phyloP scores from a whole-genome alignment of 768 basidiomycete species.

The Boletus edulis region DNA sequence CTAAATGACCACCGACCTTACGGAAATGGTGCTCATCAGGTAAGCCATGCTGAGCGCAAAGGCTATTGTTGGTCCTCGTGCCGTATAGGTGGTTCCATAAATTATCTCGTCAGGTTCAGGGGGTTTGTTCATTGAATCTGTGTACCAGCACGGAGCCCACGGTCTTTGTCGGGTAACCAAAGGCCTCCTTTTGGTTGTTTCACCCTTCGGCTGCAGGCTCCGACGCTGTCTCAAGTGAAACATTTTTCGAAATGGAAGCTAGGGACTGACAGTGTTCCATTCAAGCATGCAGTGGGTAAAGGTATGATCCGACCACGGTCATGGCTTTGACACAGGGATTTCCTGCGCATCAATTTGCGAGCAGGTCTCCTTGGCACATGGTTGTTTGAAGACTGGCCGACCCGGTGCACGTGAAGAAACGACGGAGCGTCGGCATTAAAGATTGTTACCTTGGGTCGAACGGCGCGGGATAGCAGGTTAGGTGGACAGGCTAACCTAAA shows the following conservation, averaged over 20 bases:
- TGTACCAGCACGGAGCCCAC: conserved; percentile 24
- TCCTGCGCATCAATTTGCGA: too few species aligned
- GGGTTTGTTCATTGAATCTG: background rate
- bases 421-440: too few species aligned
- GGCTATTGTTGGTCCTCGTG: conserved; percentile 35
- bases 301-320: conserved; percentile 21
- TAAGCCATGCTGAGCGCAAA: conserved; percentile 34
- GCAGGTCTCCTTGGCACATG: too few species aligned
- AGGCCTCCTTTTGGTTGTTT: conserved; percentile 19
- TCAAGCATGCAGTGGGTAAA: background rate
- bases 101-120: conserved; percentile 34
- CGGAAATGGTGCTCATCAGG: conserved; percentile 37
- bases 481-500: background rate
- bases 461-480: conserved; percentile 10
- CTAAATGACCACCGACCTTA: conserved; percentile 30
- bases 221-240: conserved; percentile 33
- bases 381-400: too few species aligned
- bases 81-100: conserved; percentile 1
- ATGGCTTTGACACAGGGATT: background rate
- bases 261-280: conserved; percentile 11
- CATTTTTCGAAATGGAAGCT: conserved; percentile 29
- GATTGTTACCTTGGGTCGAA: conserved; percentile 26
- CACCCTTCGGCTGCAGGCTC: conserved; percentile 37
- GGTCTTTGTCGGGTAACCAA: conserved; percentile 2
- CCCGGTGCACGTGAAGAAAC: too few species aligned